Base-by-base conservation (phyloP, 2,329 filamentous ascomycete genomes). In the Akanthomyces dipterigenus region DNA sequence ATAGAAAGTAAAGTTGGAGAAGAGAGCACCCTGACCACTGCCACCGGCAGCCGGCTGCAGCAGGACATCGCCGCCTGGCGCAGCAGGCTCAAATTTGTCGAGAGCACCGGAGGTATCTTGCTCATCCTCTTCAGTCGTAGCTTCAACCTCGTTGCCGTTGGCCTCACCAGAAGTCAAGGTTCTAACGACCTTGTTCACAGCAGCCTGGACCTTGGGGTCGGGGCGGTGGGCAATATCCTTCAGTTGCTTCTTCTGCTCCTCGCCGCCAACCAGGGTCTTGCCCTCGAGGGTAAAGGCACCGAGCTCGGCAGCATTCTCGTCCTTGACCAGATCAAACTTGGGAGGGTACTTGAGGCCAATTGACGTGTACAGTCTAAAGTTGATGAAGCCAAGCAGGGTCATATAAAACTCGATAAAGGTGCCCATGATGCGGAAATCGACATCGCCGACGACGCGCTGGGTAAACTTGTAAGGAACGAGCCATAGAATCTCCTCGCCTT, bases 381-480 rank as follows among this genome's bases (percentile, higher is more conserved):
- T 97, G 77, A 98, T 87, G 70, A 99, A 99, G 63, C 93, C 90
- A 22, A 99, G 81, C 16, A 99, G 82, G 5, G 93, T 98, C 70
- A 96, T 96, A 80, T 99, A 99, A 75, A 99, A 99, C 75, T 99
- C 93, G 66, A 99, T 88, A 72, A 99, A 99, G 5, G 95, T 99
- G 63, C 91, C 93, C 95, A 99, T 99, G 76, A 99, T 99, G 70
- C 95, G 84, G 79, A 97, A 99, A 75, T 99, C 95, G 65, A 99
- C 89, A 75, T 99, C 95, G 62, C 89, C 91, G 45, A 95, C 90
- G 16, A 96, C 88, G 67, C 90, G 84, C 80, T 99, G 95, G 71
- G 98, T 96, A 77, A 99, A 99, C 75, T 91, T 91, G 80, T 99
- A 99, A 1, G 95, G 95, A 12, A 97, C 93, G 43, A 99, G 82